Evolutionary conservation across 257 asterid genomes (phyloP).

Genomic region (Thymus quinquecostatus): DNA sequence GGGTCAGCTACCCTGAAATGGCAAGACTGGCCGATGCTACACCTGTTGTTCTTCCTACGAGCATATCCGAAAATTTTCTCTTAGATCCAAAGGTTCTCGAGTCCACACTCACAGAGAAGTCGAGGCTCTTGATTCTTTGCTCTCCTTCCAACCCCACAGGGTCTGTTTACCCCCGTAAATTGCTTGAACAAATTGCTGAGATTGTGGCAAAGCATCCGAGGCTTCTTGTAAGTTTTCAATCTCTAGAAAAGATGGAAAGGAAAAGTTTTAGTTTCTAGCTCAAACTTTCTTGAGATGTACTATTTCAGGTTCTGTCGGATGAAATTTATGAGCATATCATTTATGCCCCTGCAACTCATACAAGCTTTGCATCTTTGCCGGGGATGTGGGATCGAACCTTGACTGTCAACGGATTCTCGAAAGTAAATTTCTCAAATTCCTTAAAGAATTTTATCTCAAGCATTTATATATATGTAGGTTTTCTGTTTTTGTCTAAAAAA

Average conservation of each 20-base stretch:
- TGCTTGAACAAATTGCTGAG: slow-evolving; percentile 89
- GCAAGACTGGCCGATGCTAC: slow-evolving; percentile 94
- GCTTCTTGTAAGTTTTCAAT: slow-evolving; percentile 67
- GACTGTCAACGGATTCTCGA: slow-evolving; percentile 95
- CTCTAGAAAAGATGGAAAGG: slow-evolving; percentile 9
- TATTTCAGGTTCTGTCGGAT: slow-evolving; percentile 82
- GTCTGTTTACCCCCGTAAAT: slow-evolving; percentile 80
- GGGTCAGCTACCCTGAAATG: slow-evolving; percentile 99
- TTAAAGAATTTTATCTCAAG: no score
- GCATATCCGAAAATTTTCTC: slow-evolving; percentile 79
- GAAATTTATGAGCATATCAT: slow-evolving; percentile 96
- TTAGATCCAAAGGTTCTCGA: slow-evolving; percentile 83
- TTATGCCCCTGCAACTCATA: slow-evolving; percentile 91
- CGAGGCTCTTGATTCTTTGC: slow-evolving; percentile 90
- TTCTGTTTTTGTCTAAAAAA: no score
- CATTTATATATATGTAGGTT: no score
- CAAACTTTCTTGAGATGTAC: slow-evolving; percentile 1
- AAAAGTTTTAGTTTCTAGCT: slow-evolving; percentile 11
- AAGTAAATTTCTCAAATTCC: slow-evolving; percentile 52
- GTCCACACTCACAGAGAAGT: slow-evolving; percentile 75
- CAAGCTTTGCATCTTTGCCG: slow-evolving; percentile 95
- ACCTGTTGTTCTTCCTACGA: slow-evolving; percentile 81
- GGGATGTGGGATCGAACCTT: slow-evolving; percentile 97
- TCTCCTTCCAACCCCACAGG: slow-evolving; percentile 99
- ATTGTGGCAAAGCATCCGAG: slow-evolving; percentile 91